phyloP scores from a whole-genome alignment of 202 grass and related monocot species.

The Alloteropsis angusta region DNA sequence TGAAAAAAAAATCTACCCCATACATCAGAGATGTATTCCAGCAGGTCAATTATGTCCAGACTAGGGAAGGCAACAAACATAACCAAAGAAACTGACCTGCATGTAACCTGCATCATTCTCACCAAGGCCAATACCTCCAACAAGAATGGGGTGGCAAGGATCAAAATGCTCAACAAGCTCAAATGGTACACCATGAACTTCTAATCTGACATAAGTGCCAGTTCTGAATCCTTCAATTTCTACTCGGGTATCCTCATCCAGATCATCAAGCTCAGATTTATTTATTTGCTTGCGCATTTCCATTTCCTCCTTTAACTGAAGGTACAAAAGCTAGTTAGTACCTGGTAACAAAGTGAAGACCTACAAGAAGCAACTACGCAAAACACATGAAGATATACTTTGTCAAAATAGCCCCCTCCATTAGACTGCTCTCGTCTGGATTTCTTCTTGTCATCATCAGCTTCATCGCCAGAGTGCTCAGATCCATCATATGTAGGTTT shows the following conservation, averaged over 20 bases:
- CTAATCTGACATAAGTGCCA: constrained; percentile 86
- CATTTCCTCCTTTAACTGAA: constrained; percentile 85
- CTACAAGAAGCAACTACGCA: constrained; percentile 16
- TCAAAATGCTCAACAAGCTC: constrained; percentile 97
- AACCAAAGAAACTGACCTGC: constrained; percentile 57
- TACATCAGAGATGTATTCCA: not conserved
- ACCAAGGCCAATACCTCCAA: constrained; percentile 83
- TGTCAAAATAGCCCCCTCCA: constrained; percentile 74
- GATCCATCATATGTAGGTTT: constrained; percentile 71
- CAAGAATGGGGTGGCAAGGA: constrained; percentile 71
- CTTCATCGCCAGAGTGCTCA: constrained; percentile 48
- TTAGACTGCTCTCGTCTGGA: constrained; percentile 43
- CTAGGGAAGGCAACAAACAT: constrained; percentile 1
- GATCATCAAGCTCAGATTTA: constrained; percentile 74
- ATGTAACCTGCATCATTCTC: constrained; percentile 89
- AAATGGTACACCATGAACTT: constrained; percentile 79
- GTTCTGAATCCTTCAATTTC: constrained; percentile 87
- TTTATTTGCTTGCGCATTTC: constrained; percentile 83
- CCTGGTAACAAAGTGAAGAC: not conserved
- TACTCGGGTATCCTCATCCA: constrained; percentile 76
- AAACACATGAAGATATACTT: constrained; percentile 40
- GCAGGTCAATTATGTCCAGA: not conserved
- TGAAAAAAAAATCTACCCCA: not conserved
- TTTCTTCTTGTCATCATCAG: constrained; percentile 52
- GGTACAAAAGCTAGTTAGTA: constrained; percentile 20